Evolutionary conservation across 345 rosid genomes (phyloP), one percentile per base, ranked within the genome.

Genomic region (Citrus hindsii): DNA sequence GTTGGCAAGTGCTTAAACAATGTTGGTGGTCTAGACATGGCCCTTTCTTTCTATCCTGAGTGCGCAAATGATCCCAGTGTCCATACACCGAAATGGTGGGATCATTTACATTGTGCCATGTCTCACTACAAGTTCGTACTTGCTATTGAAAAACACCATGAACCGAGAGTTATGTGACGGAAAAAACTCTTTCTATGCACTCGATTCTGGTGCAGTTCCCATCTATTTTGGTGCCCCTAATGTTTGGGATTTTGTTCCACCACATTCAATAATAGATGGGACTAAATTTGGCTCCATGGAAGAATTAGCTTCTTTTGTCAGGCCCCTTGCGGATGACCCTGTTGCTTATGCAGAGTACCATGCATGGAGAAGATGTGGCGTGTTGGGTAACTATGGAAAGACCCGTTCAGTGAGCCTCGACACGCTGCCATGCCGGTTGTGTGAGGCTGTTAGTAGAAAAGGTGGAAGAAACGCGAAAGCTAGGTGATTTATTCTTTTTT

Each of bases 341-440:
- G 90, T 89, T 19, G 94, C 93, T 1, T 95, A 93, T 64, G 92
- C 97, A 0, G 98, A 93, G 82, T 95, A 88, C 79, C 99, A 93
- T 27, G 96, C 97, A 2, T 95, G 98, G 99, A 91, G 98, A 82
- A 86, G 99, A 83, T 95, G 99, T 53, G 99, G 98, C 7, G 77
- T 91, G 1, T 7, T 91, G 76, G 95, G 96, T 19, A 87, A 87
- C 89, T 93, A 93, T 5, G 80, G 88, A 16, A 90, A 79, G 79
- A 79, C 91, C 0, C 92, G 97, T 0, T 84, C 94, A 0, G 70
- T 82, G 19, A 95, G 98, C 85, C 93, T 95, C 0, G 99, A 95
- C 87, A 88, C 97, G 0, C 76, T 95, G 86, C 99, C 99, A 0
- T 95, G 99, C 83, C 78, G 99, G 69, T 83, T 95, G 85, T 92